Evolutionary conservation across 164 flowering plant genomes (phyloP).

Genomic region (Macadamia tetraphylla): DNA sequence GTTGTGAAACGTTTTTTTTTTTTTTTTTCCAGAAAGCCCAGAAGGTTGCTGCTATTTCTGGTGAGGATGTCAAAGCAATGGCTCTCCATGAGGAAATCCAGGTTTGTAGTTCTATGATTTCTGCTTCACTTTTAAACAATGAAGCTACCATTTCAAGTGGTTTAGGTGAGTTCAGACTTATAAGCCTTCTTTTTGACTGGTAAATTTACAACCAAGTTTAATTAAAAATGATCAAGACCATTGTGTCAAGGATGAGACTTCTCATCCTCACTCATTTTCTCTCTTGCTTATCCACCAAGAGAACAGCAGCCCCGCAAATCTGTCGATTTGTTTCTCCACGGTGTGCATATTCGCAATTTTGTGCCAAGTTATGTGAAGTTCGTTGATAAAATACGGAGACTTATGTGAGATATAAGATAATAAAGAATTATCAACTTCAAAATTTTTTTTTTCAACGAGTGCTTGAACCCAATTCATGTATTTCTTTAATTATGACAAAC

Average conservation of each 20-base stretch:
- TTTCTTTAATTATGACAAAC: neutral
- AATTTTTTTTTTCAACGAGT: too few relatives aligned
- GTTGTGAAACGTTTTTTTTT: slow-evolving; percentile 15
- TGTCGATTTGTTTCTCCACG: too few relatives aligned
- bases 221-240: neutral
- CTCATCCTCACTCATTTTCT: neutral
- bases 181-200: neutral
- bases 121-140: neutral
- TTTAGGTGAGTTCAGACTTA: neutral
- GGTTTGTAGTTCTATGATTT: neutral
- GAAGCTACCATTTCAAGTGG: neutral
- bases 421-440: neutral
- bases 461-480: neutral
- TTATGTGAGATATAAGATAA: neutral
- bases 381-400: neutral
- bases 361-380: neutral
- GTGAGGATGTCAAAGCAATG: neutral
- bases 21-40: slow-evolving; percentile 32
- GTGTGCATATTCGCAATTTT: neutral
- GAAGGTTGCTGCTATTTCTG: neutral
- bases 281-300: neutral
- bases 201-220: neutral
- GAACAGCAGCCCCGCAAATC: too few relatives aligned
- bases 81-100: neutral
- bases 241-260: neutral